Percentiles rank a stretch among this genome's conserved stretches.
phyloP scores from a whole-genome alignment of 495 filamentous ascomycete species.

The Hyphodiscus hymeniophilus region DNA sequence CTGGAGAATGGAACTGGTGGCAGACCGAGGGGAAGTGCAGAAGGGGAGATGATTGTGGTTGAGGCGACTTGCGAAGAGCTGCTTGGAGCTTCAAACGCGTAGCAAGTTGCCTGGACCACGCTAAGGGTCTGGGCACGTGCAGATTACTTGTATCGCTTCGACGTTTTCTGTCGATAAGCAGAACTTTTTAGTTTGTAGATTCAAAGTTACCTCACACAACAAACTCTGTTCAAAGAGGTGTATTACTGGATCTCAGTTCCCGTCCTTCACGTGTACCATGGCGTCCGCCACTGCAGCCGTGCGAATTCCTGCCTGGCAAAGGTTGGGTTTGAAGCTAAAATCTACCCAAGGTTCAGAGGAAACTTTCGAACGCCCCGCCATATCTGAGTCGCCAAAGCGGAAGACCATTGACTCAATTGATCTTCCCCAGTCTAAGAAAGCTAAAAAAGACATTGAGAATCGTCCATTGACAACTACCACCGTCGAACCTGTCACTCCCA shows the following conservation, averaged over 20 bases:
- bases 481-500: constrained; percentile 15
- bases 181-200: too few relatives aligned
- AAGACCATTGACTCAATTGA: constrained; percentile 9
- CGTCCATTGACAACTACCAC: not conserved
- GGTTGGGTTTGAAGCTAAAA: constrained; percentile 69
- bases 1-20: not conserved
- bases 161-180: too few relatives aligned
- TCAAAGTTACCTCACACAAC: too few relatives aligned
- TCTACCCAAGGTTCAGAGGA: constrained; percentile 34
- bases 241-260: too few relatives aligned
- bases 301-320: constrained; percentile 67
- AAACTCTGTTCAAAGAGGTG: too few relatives aligned
- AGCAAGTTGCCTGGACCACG: too few relatives aligned
- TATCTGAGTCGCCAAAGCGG: constrained; percentile 21
- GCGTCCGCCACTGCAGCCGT: constrained; percentile 23
- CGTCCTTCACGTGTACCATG: constrained; percentile 2
- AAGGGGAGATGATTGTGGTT: not conserved
- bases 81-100: not conserved
- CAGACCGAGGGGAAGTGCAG: not conserved
- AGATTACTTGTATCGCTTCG: too few relatives aligned
- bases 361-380: constrained; percentile 14
- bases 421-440: constrained; percentile 22
- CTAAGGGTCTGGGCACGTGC: too few relatives aligned
- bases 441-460: constrained; percentile 5
- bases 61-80: not conserved